Evolutionary conservation across 768 basidiomycete species (phyloP).

Genomic region (Rhizopogon salebrosus): DNA sequence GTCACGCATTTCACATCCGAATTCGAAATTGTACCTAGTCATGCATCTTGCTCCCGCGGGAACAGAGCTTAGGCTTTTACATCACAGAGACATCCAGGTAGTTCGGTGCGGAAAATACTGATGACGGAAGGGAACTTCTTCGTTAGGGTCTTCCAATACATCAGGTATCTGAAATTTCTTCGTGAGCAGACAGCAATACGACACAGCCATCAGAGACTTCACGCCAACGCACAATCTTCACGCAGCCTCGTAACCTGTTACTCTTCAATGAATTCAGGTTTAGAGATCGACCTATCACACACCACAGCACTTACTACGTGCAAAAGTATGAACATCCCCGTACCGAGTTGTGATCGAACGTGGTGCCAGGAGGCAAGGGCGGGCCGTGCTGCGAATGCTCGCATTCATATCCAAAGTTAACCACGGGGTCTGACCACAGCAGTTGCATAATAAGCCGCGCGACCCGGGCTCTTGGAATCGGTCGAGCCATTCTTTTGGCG

Average conservation of each 20-base stretch:
- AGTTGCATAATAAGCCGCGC: conserved; percentile 89
- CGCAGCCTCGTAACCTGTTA: conserved; percentile 94
- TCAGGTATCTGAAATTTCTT: conserved; percentile 58
- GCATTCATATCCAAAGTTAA: conserved; percentile 81
- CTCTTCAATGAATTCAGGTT: conserved; percentile 26
- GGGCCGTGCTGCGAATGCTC: conserved; percentile 45
- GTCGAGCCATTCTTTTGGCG: conserved; percentile 55
- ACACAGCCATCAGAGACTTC: conserved; percentile 42
- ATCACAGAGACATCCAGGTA: conserved; percentile 98
- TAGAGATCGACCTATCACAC: not conserved
- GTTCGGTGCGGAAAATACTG: conserved; percentile 96
- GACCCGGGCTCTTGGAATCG: conserved; percentile 94
- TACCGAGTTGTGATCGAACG: conserved; percentile 75
- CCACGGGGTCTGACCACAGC: conserved; percentile 93
- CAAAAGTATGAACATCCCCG: conserved; percentile 91
- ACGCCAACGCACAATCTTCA: conserved; percentile 92
- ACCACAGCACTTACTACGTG: conserved; percentile 59
- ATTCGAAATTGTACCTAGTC: too few species aligned
- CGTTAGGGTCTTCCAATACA: conserved; percentile 92
- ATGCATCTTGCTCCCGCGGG: too few species aligned
- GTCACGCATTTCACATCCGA: too few species aligned
- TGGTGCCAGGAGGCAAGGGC: conserved; percentile 50
- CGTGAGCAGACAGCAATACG: not conserved
- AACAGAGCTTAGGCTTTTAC: too few species aligned
- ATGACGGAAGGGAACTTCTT: conserved; percentile 97